Evolutionary conservation across 495 filamentous ascomycete genomes (phyloP).

Genomic region (Hypoxylon lienhwacheense): DNA sequence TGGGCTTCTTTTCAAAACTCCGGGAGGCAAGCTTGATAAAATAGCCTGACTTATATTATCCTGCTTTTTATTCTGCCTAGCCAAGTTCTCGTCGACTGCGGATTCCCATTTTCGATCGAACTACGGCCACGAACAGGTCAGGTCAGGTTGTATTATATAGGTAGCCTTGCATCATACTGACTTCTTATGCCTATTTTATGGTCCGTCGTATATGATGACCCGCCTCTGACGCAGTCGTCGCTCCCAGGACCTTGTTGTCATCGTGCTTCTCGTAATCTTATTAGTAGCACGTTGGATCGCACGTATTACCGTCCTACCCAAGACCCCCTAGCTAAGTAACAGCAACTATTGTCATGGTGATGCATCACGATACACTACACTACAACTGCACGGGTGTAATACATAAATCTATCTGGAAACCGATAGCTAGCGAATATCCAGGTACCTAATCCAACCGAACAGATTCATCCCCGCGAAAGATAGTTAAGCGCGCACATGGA

Average conservation of each 20-base stretch:
- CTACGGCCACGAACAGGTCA: constrained; percentile 13
- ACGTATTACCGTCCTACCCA: constrained; percentile 26
- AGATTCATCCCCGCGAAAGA: too few species aligned
- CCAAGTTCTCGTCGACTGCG: constrained; percentile 21
- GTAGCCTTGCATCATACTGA: constrained; percentile 14
- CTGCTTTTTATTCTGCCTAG: constrained; percentile 12
- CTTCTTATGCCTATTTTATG: constrained; percentile 2
- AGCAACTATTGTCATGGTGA: too few species aligned
- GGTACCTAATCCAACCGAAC: too few species aligned
- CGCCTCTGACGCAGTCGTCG: constrained; percentile 28
- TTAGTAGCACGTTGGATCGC: constrained; percentile 5
- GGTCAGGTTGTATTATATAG: too few species aligned
- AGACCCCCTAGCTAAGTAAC: constrained; percentile 15
- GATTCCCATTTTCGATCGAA: neutral
- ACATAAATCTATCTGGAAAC: too few species aligned
- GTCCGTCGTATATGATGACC: constrained; percentile 18
- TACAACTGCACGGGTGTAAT: too few species aligned
- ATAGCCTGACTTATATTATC: constrained; percentile 15
- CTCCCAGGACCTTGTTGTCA: constrained; percentile 4
- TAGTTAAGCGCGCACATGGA: too few species aligned
- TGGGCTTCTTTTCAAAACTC: too few species aligned
- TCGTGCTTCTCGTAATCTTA: constrained; percentile 12
- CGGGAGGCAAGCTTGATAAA: constrained; percentile 9
- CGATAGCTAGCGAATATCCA: too few species aligned
- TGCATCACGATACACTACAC: constrained; percentile 13